Conservation (phyloP, 2,329 filamentous ascomycete genomes). For the Exophiala sideris region DNA sequence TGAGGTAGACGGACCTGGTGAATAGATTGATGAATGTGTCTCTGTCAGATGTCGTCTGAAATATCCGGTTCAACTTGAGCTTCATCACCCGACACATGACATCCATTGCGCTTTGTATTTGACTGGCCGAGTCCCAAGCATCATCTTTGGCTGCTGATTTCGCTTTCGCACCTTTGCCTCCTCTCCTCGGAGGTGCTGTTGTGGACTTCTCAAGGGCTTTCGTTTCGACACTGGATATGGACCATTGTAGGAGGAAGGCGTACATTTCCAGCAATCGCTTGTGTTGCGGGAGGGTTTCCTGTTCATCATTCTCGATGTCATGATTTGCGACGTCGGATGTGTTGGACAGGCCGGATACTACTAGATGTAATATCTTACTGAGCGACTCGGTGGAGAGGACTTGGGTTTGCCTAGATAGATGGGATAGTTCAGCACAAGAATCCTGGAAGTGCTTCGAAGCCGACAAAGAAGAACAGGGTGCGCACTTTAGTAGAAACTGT, state of each 20-base stretch:
- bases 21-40: conserved; percentile 92
- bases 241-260: conserved; percentile 92
- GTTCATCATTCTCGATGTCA: conserved; percentile 88
- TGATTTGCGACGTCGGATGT: conserved; percentile 82
- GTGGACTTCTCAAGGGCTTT: conserved; percentile 89
- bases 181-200: conserved; percentile 66
- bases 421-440: conserved; percentile 61
- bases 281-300: conserved; percentile 80
- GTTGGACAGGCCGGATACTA: conserved; percentile 78
- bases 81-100: conserved; percentile 95
- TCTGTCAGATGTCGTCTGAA: conserved; percentile 90
- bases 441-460: conserved; percentile 31
- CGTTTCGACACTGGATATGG: conserved; percentile 86
- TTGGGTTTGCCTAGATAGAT: conserved; percentile 71
- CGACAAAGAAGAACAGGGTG: conserved; percentile 45
- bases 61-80: conserved; percentile 86
- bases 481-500: conserved; percentile 95
- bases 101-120: conserved; percentile 84
- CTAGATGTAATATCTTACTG: conserved; percentile 88
- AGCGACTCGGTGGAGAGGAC: conserved; percentile 76
- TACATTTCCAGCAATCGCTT: conserved; percentile 92
- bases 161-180: conserved; percentile 70
- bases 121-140: conserved; percentile 81
- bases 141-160: conserved; percentile 66
- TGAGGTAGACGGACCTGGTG: conserved; percentile 86